Conservation (phyloP, 306 rosid species). For the Senna siamea region DNA sequence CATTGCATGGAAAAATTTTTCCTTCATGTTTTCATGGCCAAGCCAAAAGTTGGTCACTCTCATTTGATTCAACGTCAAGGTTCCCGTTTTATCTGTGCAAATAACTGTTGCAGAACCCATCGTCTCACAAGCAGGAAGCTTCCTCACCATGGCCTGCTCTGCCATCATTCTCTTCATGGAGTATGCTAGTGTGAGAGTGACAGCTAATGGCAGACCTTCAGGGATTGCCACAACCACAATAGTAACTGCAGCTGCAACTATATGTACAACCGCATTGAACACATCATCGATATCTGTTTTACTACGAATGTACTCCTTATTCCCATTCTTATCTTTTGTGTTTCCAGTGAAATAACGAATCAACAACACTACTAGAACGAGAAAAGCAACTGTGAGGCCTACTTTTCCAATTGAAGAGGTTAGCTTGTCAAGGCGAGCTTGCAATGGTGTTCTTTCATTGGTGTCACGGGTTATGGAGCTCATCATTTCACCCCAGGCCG, state of each 20-base stretch:
- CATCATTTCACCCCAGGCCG: slow-evolving; percentile 94
- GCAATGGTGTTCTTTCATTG: slow-evolving; percentile 75
- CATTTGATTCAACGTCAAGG: slow-evolving; percentile 80
- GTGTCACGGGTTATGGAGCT: slow-evolving; percentile 70
- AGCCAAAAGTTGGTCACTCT: slow-evolving; percentile 73
- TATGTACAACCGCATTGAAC: slow-evolving; percentile 57
- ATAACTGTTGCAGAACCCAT: slow-evolving; percentile 96
- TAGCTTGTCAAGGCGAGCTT: slow-evolving; percentile 78
- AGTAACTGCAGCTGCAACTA: slow-evolving; percentile 78
- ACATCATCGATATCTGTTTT: slow-evolving; percentile 45
- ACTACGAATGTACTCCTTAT: slow-evolving; percentile 51
- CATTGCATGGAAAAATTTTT: slow-evolving; percentile 43
- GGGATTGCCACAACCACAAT: slow-evolving; percentile 96
- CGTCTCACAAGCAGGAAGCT: slow-evolving; percentile 85
- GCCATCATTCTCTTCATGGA: slow-evolving; percentile 97
- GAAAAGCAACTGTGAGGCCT: slow-evolving; percentile 83
- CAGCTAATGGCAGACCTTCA: slow-evolving; percentile 89
- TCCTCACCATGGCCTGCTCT: slow-evolving; percentile 93
- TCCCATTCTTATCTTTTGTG: slow-evolving; percentile 54
- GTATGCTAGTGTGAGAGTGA: slow-evolving; percentile 83
- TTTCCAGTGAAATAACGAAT: slow-evolving; percentile 80
- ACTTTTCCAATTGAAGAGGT: slow-evolving; percentile 85
- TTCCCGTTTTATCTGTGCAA: slow-evolving; percentile 88
- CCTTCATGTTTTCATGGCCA: slow-evolving; percentile 57
- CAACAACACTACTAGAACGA: slow-evolving; percentile 74